A percentile compares a stretch with the other conserved stretches of the same genome.
Conservation (phyloP, 1,284 basidiomycete genomes). For the Mycena citricolor region DNA sequence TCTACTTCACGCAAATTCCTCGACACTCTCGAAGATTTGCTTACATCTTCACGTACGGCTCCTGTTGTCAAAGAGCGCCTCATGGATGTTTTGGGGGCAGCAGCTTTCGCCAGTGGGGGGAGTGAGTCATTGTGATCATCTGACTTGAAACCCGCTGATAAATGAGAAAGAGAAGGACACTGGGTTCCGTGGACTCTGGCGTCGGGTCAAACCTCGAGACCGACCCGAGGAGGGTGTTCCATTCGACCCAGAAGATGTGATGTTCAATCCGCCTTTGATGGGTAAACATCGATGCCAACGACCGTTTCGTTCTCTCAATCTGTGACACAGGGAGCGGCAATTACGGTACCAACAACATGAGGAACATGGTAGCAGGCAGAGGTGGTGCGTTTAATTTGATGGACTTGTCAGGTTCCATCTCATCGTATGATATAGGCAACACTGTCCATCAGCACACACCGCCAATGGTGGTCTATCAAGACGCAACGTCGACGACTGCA, state of each 20-base stretch:
- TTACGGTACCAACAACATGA: too few relatives aligned
- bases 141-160: conserved; percentile 26
- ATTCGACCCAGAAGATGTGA: conserved; percentile 70
- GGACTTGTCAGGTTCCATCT: too few relatives aligned
- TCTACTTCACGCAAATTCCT: conserved; percentile 75
- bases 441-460: too few relatives aligned
- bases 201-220: conserved; percentile 62
- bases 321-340: too few relatives aligned
- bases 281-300: too few relatives aligned
- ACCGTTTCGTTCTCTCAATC: too few relatives aligned
- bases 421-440: too few relatives aligned
- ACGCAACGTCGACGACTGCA: too few relatives aligned
- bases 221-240: conserved; percentile 77
- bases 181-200: conserved; percentile 67
- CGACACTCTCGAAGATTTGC: conserved; percentile 68
- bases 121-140: conserved; percentile 36
- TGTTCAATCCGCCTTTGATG: conserved; percentile 74
- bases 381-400: too few relatives aligned
- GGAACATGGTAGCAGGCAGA: too few relatives aligned
- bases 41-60: conserved; percentile 53
- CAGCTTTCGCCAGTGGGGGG: conserved; percentile 58
- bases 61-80: conserved; percentile 74
- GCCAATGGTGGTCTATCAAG: too few relatives aligned
- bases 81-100: conserved; percentile 70
- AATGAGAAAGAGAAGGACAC: conserved; percentile 35